Percentiles rank a stretch among this genome's conserved stretches.
phyloP scores from a whole-genome alignment of 2,329 filamentous ascomycete species.

The Fusarium beomiforme region DNA sequence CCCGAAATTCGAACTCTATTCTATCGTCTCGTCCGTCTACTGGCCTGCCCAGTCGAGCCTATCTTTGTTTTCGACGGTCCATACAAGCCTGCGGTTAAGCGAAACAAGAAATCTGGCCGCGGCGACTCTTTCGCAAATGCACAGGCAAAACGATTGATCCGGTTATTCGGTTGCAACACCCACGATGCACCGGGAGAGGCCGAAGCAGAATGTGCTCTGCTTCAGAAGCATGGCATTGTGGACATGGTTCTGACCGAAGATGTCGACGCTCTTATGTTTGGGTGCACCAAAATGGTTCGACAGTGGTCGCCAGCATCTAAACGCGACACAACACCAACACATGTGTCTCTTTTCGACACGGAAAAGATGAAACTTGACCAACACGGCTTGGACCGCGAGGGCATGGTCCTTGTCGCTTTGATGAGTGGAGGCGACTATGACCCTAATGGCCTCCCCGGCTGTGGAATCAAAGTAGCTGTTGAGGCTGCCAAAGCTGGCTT shows the following conservation, averaged over 20 bases:
- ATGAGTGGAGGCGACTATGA: constrained; percentile 97
- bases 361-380: constrained; percentile 59
- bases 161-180: constrained; percentile 83
- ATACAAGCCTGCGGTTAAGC: constrained; percentile 86
- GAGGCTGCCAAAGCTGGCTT: constrained; percentile 92
- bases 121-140: constrained; percentile 75
- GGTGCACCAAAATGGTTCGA: constrained; percentile 79
- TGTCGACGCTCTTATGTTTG: constrained; percentile 98
- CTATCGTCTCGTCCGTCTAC: constrained; percentile 83
- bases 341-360: constrained; percentile 83
- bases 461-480: constrained; percentile 87
- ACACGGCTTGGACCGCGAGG: constrained; percentile 78
- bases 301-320: constrained; percentile 83
- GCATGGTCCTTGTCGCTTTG: constrained; percentile 92
- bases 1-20: constrained; percentile 92
- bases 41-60: constrained; percentile 81
- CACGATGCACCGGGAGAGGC: constrained; percentile 95
- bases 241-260: constrained; percentile 97
- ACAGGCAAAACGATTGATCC: constrained; percentile 84
- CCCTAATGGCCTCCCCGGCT: constrained; percentile 86
- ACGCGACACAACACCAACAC: constrained; percentile 77
- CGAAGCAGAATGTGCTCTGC: constrained; percentile 91
- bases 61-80: constrained; percentile 92
- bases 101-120: constrained; percentile 78
- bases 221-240: constrained; percentile 84